Evolutionary conservation across 352 stramenopile genomes (phyloP).

Genomic region (Pythium periplocum): DNA sequence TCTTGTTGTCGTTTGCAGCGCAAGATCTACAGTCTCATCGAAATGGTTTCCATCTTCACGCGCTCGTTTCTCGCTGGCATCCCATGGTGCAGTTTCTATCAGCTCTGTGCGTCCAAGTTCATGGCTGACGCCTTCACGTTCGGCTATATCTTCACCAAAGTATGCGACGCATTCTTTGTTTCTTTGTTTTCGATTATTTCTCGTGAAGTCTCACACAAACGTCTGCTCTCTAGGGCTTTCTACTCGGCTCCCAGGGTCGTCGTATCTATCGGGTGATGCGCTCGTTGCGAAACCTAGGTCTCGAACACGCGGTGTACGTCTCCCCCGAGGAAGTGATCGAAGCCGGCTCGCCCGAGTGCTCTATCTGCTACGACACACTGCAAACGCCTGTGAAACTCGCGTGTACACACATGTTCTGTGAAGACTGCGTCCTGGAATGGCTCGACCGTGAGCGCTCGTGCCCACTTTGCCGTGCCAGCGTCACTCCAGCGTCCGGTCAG

Average conservation of each 20-base stretch:
- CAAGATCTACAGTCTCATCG: conserved; percentile 74
- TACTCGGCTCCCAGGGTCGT: conserved; percentile 48
- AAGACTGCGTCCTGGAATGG: conserved; percentile 82
- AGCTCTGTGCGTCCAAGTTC: conserved; percentile 63
- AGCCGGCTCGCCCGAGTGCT: conserved; percentile 60
- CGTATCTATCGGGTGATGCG: conserved; percentile 41
- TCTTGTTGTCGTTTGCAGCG: conserved; percentile 21
- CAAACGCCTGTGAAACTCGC: conserved; percentile 60
- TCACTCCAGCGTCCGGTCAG: conserved; percentile 17
- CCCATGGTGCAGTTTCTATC: conserved; percentile 78
- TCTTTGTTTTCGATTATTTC: neutral
- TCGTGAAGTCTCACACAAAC: neutral
- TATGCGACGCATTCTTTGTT: conserved; percentile 10
- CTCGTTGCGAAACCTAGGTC: conserved; percentile 50
- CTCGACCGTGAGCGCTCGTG: conserved; percentile 82
- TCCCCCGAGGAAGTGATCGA: conserved; percentile 51
- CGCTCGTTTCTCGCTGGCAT: conserved; percentile 49
- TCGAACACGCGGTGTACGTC: conserved; percentile 72
- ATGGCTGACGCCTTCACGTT: conserved; percentile 74
- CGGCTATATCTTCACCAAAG: conserved; percentile 73
- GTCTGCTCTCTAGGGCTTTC: conserved; percentile 30
- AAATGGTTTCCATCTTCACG: conserved; percentile 66
- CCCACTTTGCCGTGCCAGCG: conserved; percentile 60
- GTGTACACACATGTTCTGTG: conserved; percentile 81
- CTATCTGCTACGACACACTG: conserved; percentile 82